These are phyloP conservation scores for Colletotrichum gloeosporioides DNA, from an alignment of 2,329 filamentous ascomycete genomes.

Conservation along the genomic window DNA sequence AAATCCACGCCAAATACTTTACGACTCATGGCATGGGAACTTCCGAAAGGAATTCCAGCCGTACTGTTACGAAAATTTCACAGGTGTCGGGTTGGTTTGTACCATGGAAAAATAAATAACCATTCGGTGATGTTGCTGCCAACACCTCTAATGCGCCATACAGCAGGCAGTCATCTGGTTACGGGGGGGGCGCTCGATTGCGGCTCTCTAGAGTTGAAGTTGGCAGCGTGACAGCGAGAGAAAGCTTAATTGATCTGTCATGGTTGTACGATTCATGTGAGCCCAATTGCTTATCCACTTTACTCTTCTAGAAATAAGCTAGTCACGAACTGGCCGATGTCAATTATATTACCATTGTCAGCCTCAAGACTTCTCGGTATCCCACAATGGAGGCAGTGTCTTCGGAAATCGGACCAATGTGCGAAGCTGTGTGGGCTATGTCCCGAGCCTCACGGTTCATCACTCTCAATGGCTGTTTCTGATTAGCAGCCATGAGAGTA, in stretches of 20 bases:
- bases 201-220: not conserved
- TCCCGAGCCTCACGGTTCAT: not conserved
- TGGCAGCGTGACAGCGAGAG: not conserved
- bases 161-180: not conserved
- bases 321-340: not conserved
- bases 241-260: not conserved
- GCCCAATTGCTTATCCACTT: not conserved
- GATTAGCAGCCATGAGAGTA: not conserved
- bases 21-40: not conserved
- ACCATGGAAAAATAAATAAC: not conserved
- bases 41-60: not conserved
- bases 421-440: not conserved
- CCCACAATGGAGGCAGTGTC: not conserved
- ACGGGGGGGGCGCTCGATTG: not conserved
- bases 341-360: not conserved
- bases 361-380: not conserved
- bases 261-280: not conserved
- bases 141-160: not conserved
- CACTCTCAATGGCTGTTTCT: not conserved
- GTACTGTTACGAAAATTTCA: not conserved
- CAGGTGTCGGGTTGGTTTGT: rapidly evolving
- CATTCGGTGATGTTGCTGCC: not conserved
- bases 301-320: not conserved
- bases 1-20: not conserved
- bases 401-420: not conserved